Evolutionary conservation across 441 rosid species (phyloP).

Genomic region (Gossypium davidsonii): DNA sequence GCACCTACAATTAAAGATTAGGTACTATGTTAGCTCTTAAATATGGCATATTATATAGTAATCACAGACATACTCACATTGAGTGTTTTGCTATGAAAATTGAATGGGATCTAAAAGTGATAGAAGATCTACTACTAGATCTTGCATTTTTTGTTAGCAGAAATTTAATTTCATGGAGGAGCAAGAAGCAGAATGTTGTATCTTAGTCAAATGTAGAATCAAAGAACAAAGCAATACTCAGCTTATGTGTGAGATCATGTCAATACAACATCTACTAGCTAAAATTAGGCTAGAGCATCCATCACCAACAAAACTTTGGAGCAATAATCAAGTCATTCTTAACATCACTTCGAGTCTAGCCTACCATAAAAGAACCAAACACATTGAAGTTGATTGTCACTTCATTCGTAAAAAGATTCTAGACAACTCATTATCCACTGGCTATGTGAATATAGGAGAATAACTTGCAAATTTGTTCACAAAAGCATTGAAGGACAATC

Average conservation of each 20-base stretch:
- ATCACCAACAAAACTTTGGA: background rate
- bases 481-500: background rate
- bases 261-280: background rate
- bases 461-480: background rate
- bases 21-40: too few relatives aligned
- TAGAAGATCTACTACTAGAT: too few relatives aligned
- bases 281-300: background rate
- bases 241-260: background rate
- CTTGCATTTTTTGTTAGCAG: too few relatives aligned
- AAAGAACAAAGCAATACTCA: too few relatives aligned
- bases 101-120: background rate
- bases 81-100: too few relatives aligned
- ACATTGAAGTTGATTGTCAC: background rate
- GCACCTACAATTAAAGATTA: too few relatives aligned
- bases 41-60: too few relatives aligned
- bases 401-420: background rate
- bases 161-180: background rate
- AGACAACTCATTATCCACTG: background rate
- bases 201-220: background rate
- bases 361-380: background rate
- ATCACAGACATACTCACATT: too few relatives aligned
- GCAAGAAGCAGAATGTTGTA: background rate
- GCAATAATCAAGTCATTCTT: background rate
- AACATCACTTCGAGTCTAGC: background rate
- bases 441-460: background rate